phyloP scores from a whole-genome alignment of 2,329 filamentous ascomycete genomes.

The Didymella keratinophila region DNA sequence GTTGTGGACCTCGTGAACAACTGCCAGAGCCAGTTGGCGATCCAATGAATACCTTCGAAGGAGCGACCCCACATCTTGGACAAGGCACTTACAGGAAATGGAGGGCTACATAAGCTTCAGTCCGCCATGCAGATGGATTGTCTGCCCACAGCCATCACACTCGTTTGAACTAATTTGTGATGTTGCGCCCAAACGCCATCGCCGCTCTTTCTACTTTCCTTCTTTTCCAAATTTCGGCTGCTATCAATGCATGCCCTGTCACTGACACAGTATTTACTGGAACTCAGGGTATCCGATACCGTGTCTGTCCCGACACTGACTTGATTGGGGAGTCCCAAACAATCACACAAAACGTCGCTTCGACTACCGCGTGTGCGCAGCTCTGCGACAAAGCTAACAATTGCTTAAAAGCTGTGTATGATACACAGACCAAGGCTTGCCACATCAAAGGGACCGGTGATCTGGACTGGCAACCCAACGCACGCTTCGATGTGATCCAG shows the following conservation, averaged over 20 bases:
- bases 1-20: conserved; percentile 6
- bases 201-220: conserved; percentile 24
- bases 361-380: conserved; percentile 32
- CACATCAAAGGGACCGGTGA: conserved; percentile 33
- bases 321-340: conserved; percentile 25
- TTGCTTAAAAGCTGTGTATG: conserved; percentile 41
- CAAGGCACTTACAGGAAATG: not conserved
- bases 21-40: not conserved
- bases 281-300: conserved; percentile 30
- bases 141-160: not conserved
- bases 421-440: conserved; percentile 29
- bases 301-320: conserved; percentile 33
- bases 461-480: conserved; percentile 32
- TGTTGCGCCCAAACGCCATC: conserved; percentile 26
- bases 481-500: conserved; percentile 33
- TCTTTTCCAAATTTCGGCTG: conserved; percentile 27
- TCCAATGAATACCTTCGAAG: not conserved
- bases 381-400: conserved; percentile 29
- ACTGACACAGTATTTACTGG: conserved; percentile 32
- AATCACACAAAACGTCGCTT: conserved; percentile 27
- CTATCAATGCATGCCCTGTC: conserved; percentile 33
- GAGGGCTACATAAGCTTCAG: conserved; percentile 10
- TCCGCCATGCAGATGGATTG: not conserved
- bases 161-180: conserved; percentile 15
- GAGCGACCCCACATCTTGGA: not conserved